Base-by-base conservation (phyloP, 139 green algal genomes). In the Auxenochlorella pyrenoidosa region DNA sequence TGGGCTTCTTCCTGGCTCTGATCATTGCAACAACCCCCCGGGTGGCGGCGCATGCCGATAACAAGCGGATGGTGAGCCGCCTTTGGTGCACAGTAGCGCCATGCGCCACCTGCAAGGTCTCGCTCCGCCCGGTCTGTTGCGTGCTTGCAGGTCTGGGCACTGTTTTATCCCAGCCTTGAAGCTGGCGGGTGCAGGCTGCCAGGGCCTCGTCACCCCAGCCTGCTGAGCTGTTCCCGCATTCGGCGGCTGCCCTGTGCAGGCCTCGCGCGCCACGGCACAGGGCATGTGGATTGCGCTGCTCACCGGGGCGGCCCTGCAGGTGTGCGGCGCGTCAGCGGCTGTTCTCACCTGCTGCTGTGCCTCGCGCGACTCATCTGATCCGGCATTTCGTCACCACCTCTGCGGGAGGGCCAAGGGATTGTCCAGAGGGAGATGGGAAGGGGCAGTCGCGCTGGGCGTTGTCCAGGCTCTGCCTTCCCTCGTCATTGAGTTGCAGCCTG, bases 21-120 rank as follows among this genome's bases (percentile, higher is more conserved):
- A 76, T 92, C 60, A 89, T 92, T 58, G 89, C 80, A 63, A 92
- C 89, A 0, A 92, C 89, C 36, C 89, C 89, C 12, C 59, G 71
- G 0, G 86, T 92, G 0, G 89, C 89, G 12, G 72, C 75, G 5
- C 80, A 76, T 4, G 28, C 80, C 26, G 80, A 85, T 40, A 76
- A 75, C 63, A 60, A 60, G 40, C 60, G 43, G 26, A 18, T 85
- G 80, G 80, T 85, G 41, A 76, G 80, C 10, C 28, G 75, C 8
- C 59, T 51, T 16, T 36, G 34, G 72, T 30, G 40, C 38, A 28
- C 13, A n/a, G n/a, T n/a, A n/a, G n/a, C n/a, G n/a, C n/a, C n/a
- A n/a, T n/a, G n/a, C n/a, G n/a, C 24, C 28, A 3, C 1, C 21
- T 71, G 24, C 63, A n/a, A 2, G 4, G 38, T 22, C 38, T n/a